These are phyloP conservation scores for Lasiodiplodia theobromae DNA, from an alignment of 2,329 filamentous ascomycete species.

Conservation along the genomic window DNA sequence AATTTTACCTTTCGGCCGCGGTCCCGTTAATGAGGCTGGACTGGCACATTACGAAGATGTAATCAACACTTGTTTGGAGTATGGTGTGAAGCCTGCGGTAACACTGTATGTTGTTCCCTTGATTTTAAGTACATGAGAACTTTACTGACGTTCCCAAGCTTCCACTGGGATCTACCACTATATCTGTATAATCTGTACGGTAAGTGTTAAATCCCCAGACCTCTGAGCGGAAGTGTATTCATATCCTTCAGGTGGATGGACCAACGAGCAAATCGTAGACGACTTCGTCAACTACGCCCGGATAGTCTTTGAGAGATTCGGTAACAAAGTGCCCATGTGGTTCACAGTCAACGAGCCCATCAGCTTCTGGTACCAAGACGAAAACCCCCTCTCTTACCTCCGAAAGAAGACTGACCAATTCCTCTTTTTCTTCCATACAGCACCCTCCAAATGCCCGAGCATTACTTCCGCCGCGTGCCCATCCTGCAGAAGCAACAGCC, in stretches of 20 bases:
- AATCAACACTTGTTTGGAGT: constrained; percentile 52
- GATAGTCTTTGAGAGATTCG: constrained; percentile 48
- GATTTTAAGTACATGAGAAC: not conserved
- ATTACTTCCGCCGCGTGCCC: constrained; percentile 46
- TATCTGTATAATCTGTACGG: constrained; percentile 47
- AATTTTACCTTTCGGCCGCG: constrained; percentile 56
- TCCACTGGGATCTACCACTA: constrained; percentile 38
- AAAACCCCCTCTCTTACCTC: not conserved
- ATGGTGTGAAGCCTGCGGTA: constrained; percentile 54
- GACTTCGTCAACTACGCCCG: constrained; percentile 52
- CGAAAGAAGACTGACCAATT: not conserved
- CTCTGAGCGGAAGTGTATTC: not conserved
- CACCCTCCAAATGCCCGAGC: constrained; percentile 27
- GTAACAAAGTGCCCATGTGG: constrained; percentile 49
- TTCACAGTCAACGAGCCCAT: constrained; percentile 54
- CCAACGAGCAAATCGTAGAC: constrained; percentile 38
- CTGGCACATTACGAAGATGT: constrained; percentile 59
- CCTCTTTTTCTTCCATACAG: not conserved
- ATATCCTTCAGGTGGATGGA: constrained; percentile 40
- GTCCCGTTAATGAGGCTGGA: constrained; percentile 54
- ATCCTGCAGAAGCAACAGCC: constrained; percentile 45
- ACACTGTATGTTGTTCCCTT: constrained; percentile 44
- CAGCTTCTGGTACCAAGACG: constrained; percentile 37
- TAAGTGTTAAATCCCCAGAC: not conserved
- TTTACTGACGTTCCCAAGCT: constrained; percentile 2